Base-by-base conservation (phyloP, 768 basidiomycete species). In the Boletus edulis region DNA sequence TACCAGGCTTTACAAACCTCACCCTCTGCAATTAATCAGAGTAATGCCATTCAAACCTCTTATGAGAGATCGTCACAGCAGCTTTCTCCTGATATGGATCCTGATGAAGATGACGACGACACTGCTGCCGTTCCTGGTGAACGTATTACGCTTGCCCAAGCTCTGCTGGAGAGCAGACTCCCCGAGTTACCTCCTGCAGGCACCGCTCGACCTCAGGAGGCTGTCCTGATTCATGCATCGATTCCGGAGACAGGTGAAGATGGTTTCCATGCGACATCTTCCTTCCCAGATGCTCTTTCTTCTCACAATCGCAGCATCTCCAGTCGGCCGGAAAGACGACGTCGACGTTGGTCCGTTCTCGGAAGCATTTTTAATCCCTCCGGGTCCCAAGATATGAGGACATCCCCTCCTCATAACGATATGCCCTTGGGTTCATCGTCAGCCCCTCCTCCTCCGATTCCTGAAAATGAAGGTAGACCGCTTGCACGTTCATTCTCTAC, bases 161-260 rank as follows among this genome's bases (percentile, higher is more conserved):
- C 86, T 11, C 73, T 94, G 18, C 64, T 88, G 50, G 91, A 94
- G 73, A 91, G 90, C 60, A 84, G 91, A 37, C 69, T 89, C 32
- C 90, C 91, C 8, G 79, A 86, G 35, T 65, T 89, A 14, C 88
- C 91, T 15, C 90, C 90, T 17, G 74, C 76, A 35, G 91, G 91
- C 17, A 79, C 86, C 11, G 74, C 74, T 49, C 84, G 72, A 47
- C 76, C 83, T 11, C 89, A 91, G 64, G 80, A 86, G 37, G 83
- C 90, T 29, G 86, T 91, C 37, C 63, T 91, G 20, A 72, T 91
- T 27, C 69, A 77, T 15, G 54, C 78, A n/a, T 72, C 81, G 8
- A 71, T 72, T 62, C 66, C 76, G 1, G 63, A 67, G 34, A 60
- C 68, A 2, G 63, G 69, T 27, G 81, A 81, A 38, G 80, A 79